Evolutionary conservation across 257 asterid species (phyloP).

Genomic region (Solanum habrochaites): DNA sequence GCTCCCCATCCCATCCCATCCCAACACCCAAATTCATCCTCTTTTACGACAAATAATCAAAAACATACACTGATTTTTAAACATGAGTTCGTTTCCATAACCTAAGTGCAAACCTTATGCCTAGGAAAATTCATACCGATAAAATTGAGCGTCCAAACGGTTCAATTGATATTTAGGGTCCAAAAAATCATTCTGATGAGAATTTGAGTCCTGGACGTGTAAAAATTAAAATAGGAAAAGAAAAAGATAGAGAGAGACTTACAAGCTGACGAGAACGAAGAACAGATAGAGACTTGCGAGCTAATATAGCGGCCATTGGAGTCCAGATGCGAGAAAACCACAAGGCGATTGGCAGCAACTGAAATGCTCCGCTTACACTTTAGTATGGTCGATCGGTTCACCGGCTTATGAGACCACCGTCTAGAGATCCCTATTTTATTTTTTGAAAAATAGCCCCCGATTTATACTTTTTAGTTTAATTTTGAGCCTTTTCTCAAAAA

Average conservation of each 20-base stretch:
- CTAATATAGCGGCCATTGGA: conserved; percentile 58
- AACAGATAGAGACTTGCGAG: conserved; percentile 63
- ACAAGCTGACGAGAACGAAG: conserved; percentile 72
- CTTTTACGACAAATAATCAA: no score
- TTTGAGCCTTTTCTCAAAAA: no score
- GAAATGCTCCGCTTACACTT: neutral
- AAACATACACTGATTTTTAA: neutral
- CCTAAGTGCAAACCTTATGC: neutral
- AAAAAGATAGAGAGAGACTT: neutral
- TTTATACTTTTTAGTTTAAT: no score
- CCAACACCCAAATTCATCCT: neutral
- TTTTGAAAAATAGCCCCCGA: no score
- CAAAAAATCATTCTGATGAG: neutral
- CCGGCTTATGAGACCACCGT: neutral
- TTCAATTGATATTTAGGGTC: neutral
- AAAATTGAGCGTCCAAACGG: neutral
- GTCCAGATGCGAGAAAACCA: neutral
- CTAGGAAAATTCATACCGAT: neutral
- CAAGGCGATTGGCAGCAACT: neutral
- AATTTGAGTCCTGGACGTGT: neutral
- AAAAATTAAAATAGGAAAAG: neutral
- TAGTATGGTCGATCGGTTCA: neutral
- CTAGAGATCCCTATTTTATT: no score
- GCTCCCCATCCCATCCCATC: no score
- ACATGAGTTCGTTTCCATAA: neutral